phyloP scores from a whole-genome alignment of 108 stramenopile species.

The Seminavis robusta region DNA sequence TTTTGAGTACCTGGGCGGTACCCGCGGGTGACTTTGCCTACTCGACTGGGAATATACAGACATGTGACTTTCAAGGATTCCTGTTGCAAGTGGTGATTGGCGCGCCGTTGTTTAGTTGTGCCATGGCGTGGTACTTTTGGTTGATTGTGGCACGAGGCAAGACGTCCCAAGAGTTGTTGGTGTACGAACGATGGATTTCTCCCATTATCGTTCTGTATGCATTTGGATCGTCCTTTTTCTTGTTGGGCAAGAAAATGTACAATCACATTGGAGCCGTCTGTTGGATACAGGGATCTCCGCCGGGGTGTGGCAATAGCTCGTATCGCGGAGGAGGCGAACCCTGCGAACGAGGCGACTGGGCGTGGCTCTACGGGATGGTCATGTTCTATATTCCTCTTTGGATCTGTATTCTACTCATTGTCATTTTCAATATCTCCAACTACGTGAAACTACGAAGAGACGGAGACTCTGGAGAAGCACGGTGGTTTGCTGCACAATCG shows the following conservation, averaged over 20 bases:
- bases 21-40: constrained; percentile 2
- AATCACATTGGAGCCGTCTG: constrained; percentile 23
- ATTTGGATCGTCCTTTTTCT: constrained; percentile 17
- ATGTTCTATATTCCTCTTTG: constrained; percentile 37
- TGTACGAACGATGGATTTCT: constrained; percentile 19
- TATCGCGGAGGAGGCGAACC: neutral
- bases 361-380: constrained; percentile 27
- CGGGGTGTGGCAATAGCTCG: constrained; percentile 22
- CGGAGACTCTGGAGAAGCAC: neutral
- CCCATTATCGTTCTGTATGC: constrained; percentile 16
- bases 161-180: constrained; percentile 13
- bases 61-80: constrained; percentile 53
- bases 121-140: constrained; percentile 38
- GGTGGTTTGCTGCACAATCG: constrained; percentile 25
- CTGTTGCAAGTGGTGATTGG: constrained; percentile 40
- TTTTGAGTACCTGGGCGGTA: constrained; percentile 27
- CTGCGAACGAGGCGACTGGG: constrained; percentile 31
- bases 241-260: constrained; percentile 20
- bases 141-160: constrained; percentile 32
- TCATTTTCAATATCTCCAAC: constrained; percentile 13
- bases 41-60: constrained; percentile 21
- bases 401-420: constrained; percentile 17
- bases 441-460: constrained; percentile 15
- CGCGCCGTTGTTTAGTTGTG: constrained; percentile 30
- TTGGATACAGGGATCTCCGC: constrained; percentile 28